Evolutionary conservation across 2,329 filamentous ascomycete genomes (phyloP).

Genomic region (Rugonectria rugulosa): DNA sequence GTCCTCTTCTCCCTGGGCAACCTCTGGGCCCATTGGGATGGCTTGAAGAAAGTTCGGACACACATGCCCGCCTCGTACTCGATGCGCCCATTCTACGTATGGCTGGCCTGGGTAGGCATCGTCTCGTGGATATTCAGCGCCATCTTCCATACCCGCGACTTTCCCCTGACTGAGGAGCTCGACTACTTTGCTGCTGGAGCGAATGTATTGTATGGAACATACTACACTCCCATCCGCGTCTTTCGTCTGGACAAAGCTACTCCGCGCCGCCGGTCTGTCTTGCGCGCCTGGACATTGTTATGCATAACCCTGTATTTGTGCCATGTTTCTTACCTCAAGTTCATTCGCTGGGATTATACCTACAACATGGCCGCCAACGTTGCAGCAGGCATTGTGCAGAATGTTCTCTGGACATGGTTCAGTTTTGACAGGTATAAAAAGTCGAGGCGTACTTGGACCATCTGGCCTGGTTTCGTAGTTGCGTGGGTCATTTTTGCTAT

Average conservation of each 20-base stretch:
- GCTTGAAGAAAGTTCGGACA: conserved; percentile 74
- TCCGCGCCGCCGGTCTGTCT: conserved; percentile 54
- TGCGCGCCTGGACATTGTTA: conserved; percentile 77
- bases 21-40: conserved; percentile 82
- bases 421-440: conserved; percentile 77
- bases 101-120: conserved; percentile 82
- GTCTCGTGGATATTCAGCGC: conserved; percentile 88
- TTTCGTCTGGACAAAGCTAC: conserved; percentile 76
- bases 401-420: conserved; percentile 86
- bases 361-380: conserved; percentile 99
- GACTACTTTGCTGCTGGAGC: conserved; percentile 96
- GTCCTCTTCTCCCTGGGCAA: conserved; percentile 95
- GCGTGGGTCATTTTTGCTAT: conserved; percentile 92
- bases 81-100: conserved; percentile 80
- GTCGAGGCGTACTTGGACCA: conserved; percentile 78
- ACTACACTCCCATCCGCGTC: conserved; percentile 82
- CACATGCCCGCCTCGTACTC: conserved; percentile 77
- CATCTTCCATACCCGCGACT: conserved; percentile 93
- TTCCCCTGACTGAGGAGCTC: conserved; percentile 84
- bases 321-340: conserved; percentile 85
- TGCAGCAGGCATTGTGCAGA: conserved; percentile 78
- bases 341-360: conserved; percentile 91
- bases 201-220: conserved; percentile 89
- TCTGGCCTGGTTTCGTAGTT: conserved; percentile 90
- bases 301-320: conserved; percentile 75